Percentiles rank a stretch among this genome's conserved stretches.
Conservation (phyloP, 2,329 filamentous ascomycete genomes). For the Aspergillus neotritici region DNA sequence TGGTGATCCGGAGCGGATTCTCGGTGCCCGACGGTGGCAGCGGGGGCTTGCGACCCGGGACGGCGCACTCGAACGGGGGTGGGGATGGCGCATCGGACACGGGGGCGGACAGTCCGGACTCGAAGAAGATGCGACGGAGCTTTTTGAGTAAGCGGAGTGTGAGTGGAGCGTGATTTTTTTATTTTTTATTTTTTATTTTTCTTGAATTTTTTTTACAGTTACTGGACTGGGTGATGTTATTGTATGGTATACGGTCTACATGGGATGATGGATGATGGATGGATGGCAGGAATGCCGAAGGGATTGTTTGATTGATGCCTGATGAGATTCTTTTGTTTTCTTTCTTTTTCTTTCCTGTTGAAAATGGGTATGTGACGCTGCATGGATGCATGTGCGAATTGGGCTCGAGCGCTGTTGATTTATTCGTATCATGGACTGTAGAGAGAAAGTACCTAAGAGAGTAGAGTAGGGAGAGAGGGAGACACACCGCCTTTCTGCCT, state of each 20-base stretch:
- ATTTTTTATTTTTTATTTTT: slow-evolving; percentile 7
- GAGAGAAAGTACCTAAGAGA: no score
- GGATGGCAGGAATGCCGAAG: no score
- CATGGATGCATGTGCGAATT: no score
- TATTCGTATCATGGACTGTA: no score
- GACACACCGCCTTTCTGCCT: no score
- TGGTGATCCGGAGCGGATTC: slow-evolving; percentile 71
- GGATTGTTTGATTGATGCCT: slow-evolving; percentile 9
- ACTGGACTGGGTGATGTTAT: not conserved
- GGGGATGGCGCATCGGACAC: slow-evolving; percentile 22
- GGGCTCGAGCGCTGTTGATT: no score
- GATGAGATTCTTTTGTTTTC: slow-evolving; percentile 13
- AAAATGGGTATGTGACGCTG: not conserved
- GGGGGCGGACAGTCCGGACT: slow-evolving; percentile 36
- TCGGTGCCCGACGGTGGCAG: slow-evolving; percentile 43
- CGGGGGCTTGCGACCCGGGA: slow-evolving; percentile 26
- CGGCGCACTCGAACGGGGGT: slow-evolving; percentile 28
- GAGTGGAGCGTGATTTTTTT: slow-evolving; percentile 24
- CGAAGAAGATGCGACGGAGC: slow-evolving; percentile 40
- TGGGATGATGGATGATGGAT: no score
- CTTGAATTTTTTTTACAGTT: slow-evolving; percentile 1
- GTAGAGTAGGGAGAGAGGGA: no score
- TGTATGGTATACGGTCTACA: not conserved
- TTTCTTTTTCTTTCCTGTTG: not conserved
- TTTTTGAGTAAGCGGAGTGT: slow-evolving; percentile 43